Evolutionary conservation across 257 asterid species (phyloP), one percentile per base, ranked within the genome.

Genomic region (Solanum chmielewskii): DNA sequence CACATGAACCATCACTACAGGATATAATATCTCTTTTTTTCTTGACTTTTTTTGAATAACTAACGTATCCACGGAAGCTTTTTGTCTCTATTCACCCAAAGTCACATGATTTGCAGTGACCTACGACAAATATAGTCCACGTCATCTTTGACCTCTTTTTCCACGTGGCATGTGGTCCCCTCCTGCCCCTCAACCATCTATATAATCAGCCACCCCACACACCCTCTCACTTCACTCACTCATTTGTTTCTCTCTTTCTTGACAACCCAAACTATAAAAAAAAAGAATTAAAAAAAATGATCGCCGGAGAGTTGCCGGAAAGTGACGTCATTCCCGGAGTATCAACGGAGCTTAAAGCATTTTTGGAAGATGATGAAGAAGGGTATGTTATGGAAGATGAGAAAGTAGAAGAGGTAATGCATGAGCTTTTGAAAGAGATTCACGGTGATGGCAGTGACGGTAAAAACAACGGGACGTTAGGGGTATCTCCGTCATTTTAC

Each of bases 341-440:
- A 33, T 5, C 75, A 59, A 60, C 69, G n/a, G 85, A 76, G 52
- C 12, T 86, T 2, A 86, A 44, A 11, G 70, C 41, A 31, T 75
- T 86, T 52, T n/a, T 47, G 9, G 83, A 64, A n/a, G 88, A 86
- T 45, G 88, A 56, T 44, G 88, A 74, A 23, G 84, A 74, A 20
- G 84, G 44, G 44, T 39, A 9, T 52, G 23, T 75, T 18, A 44
- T 44, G 18, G 88, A 86, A 47, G 73, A 86, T 60, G 20, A 37
- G 85, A 86, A 73, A 66, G 88, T 86, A 29, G 88, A 59, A 80
- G 83, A 75, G 75, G 66, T 75, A 37, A 86, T 86, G 88, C 85
- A 86, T 33, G 88, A 86, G 85, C 73, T 86, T 14, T 56, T 86
- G 15, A 75, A 86, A 86, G 88, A 86, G 64, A 86, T 86, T 37